Conservation (phyloP, 108 stramenopile genomes). For the Cyclotella sp. region DNA sequence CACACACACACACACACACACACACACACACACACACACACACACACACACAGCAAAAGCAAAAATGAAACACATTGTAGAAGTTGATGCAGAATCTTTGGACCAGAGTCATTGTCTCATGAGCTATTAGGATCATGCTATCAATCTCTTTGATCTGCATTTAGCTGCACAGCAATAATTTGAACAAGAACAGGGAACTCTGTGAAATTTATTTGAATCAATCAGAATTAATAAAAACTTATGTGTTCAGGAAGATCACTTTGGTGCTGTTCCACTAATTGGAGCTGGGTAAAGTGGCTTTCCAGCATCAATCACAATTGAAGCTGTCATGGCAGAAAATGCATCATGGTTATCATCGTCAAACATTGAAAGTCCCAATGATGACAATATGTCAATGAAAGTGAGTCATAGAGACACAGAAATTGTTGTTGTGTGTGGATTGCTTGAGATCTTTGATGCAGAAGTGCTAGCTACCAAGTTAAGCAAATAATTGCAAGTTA, state of each 20-base stretch:
- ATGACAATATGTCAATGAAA: neutral
- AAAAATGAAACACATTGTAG: constrained; percentile 18
- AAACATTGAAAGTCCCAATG: neutral
- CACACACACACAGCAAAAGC: constrained; percentile 8
- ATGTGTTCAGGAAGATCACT: neutral
- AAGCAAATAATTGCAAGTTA: neutral
- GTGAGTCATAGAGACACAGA: neutral
- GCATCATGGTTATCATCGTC: constrained; percentile 20
- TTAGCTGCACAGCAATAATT: constrained; percentile 11
- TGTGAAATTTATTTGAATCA: constrained; percentile 10
- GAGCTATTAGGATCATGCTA: constrained; percentile 42
- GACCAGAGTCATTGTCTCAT: constrained; percentile 39
- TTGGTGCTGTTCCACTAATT: constrained; percentile 66
- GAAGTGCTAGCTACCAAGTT: constrained; percentile 20
- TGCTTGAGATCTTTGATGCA: constrained; percentile 29
- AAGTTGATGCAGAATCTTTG: constrained; percentile 2
- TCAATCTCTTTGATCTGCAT: constrained; percentile 37
- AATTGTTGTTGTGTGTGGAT: constrained; percentile 32
- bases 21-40: too few relatives aligned
- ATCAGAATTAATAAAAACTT: neutral
- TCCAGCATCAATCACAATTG: constrained; percentile 58
- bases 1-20: too few relatives aligned
- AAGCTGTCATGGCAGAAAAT: constrained; percentile 48
- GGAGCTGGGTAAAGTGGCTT: constrained; percentile 82
- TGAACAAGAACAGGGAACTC: neutral